Evolutionary conservation across 2,329 filamentous ascomycete species (phyloP).

Genomic region (Diaporthe humulicola): DNA sequence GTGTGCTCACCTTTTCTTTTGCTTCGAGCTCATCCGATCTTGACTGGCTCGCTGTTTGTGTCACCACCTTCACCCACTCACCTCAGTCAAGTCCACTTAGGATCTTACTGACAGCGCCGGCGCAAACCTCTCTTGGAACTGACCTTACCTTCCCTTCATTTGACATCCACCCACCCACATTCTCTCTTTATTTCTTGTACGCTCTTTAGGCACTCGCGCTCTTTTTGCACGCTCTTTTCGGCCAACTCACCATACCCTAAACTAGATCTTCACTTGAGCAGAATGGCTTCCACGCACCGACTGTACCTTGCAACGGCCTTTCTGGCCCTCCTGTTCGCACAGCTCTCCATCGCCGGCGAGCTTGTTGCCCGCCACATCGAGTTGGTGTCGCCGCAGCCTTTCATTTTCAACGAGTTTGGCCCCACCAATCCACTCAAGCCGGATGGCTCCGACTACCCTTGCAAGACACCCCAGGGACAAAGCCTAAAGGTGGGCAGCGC

Average conservation of each 20-base stretch:
- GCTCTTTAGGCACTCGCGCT: background rate
- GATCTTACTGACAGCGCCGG: background rate
- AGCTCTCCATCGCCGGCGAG: background rate
- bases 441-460: constrained; percentile 74
- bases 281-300: background rate
- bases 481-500: constrained; percentile 55
- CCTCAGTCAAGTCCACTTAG: background rate
- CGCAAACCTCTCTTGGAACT: background rate
- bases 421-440: constrained; percentile 71
- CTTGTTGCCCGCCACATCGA: constrained; percentile 65
- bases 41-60: background rate
- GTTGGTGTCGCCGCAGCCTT: constrained; percentile 71
- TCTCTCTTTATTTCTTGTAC: background rate
- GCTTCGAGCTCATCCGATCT: background rate
- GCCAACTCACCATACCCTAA: background rate
- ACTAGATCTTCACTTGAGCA: background rate
- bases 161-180: background rate
- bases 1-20: background rate
- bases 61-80: background rate
- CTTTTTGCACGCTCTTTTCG: background rate
- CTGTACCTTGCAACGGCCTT: background rate
- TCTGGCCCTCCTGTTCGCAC: background rate
- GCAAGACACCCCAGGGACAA: constrained; percentile 66
- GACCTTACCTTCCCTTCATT: background rate
- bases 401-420: constrained; percentile 49